Conservation (phyloP, 2,329 filamentous ascomycete genomes). For the Clonostachys chloroleuca region DNA sequence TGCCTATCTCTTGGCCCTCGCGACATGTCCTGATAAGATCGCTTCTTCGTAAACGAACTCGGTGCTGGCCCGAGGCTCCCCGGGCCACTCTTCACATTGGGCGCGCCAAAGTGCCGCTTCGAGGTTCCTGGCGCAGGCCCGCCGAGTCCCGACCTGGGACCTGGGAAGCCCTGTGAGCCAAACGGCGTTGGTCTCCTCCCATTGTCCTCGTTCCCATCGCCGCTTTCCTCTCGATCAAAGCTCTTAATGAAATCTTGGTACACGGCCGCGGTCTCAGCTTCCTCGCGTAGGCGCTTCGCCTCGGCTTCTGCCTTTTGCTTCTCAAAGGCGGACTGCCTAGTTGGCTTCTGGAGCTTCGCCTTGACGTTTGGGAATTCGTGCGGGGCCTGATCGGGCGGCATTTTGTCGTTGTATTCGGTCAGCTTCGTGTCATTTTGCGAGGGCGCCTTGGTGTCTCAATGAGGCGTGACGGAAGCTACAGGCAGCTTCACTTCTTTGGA, state of each 20-base stretch:
- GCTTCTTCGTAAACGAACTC: constrained; percentile 46
- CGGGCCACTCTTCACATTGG: constrained; percentile 52
- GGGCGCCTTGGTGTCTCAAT: no score
- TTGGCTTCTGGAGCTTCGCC: constrained; percentile 72
- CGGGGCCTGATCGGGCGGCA: constrained; percentile 44
- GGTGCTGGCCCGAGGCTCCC: constrained; percentile 55
- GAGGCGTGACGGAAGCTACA: no score
- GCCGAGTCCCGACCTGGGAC: constrained; percentile 18
- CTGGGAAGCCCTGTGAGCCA: neutral
- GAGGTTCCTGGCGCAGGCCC: constrained; percentile 16
- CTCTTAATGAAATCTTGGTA: constrained; percentile 85
- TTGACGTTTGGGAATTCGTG: constrained; percentile 66
- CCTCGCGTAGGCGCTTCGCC: constrained; percentile 79
- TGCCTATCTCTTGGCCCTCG: constrained; percentile 20
- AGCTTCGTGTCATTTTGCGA: no score
- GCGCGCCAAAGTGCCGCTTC: constrained; percentile 64
- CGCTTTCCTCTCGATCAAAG: constrained; percentile 59
- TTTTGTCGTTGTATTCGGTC: constrained; percentile 11
- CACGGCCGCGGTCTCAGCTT: constrained; percentile 81
- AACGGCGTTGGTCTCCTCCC: neutral
- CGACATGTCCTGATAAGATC: constrained; percentile 39
- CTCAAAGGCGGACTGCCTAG: constrained; percentile 85
- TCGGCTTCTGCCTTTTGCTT: constrained; percentile 85
- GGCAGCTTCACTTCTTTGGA: no score
- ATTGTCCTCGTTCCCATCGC: constrained; percentile 22